These are phyloP conservation scores for Petasospora fabianii DNA, from an alignment of 1,139 yeast genomes.

Conservation along the genomic window DNA sequence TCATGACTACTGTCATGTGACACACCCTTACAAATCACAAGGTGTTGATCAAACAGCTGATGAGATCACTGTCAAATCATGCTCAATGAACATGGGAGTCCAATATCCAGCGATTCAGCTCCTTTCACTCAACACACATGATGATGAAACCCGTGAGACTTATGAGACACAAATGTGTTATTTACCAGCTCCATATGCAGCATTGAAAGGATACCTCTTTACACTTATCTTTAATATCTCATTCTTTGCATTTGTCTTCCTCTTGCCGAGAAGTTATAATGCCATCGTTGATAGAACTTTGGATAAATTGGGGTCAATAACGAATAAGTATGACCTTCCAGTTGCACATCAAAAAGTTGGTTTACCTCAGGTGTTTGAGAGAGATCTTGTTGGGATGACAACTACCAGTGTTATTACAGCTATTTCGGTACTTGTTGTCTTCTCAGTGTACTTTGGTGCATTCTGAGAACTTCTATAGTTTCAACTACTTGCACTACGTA, in stretches of 20 bases:
- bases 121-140: slow-evolving; percentile 60
- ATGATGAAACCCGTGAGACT: slow-evolving; percentile 23
- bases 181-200: slow-evolving; percentile 64
- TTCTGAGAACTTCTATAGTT: slow-evolving; percentile 8
- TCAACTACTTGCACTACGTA: no score
- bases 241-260: slow-evolving; percentile 14
- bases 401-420: slow-evolving; percentile 10
- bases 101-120: slow-evolving; percentile 80
- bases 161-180: slow-evolving; percentile 58
- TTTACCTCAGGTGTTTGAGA: slow-evolving; percentile 2
- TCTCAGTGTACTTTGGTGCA: slow-evolving; percentile 21
- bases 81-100: slow-evolving; percentile 93
- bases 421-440: slow-evolving; percentile 16
- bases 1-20: slow-evolving; percentile 87
- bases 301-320: neutral
- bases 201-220: slow-evolving; percentile 40
- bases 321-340: slow-evolving; percentile 16
- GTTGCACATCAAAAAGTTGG: slow-evolving; percentile 17
- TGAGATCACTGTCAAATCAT: slow-evolving; percentile 84
- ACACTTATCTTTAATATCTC: slow-evolving; percentile 19
- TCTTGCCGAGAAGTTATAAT: slow-evolving; percentile 22
- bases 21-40: slow-evolving; percentile 45
- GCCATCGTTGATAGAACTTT: neutral
- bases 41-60: slow-evolving; percentile 42
- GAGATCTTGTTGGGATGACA: slow-evolving; percentile 14